Base-by-base conservation (phyloP, 768 basidiomycete genomes). In the Mycena leptocephala region DNA sequence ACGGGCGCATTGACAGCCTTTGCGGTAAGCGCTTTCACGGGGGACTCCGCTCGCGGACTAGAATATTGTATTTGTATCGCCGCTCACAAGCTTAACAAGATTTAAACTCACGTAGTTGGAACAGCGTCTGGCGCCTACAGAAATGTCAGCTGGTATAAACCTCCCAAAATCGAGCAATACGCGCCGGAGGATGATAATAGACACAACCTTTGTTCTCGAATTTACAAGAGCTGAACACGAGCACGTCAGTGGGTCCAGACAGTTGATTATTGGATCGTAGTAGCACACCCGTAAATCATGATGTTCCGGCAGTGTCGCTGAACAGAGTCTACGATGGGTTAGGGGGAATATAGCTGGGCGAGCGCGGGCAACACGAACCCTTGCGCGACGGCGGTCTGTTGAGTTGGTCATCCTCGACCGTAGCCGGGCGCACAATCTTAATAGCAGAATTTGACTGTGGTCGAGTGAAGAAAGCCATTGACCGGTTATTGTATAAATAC, bases 261-360 rank as follows among this genome's bases (percentile, higher is more conserved):
- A 35, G 26, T 10, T n/a, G 43, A 41, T 30, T 14, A 28, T 39
- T 33, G 22, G 18, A 59, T 59, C n/a, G 51, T 53, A 35, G 24
- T 18, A 18, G 78, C 84, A 78, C 86, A 97, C 96, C 97, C 97
- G 82, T 97, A 95, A 77, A 98, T 97, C 83, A 95, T 87, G 65
- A 97, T 92, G 87, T 98, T 98, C 82, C 95, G 93, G 86, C 97
- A 98, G 81, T 97, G 94, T 67, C 94, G 91, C 83, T 93, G 93
- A 18, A 90, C 89, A 58, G 91, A 88, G 85, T 95, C 94, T 95
- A 81, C 51, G 58, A 67, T 59, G 71, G 63, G 72, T 70, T 55
- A 78, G 70, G 74, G 61, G 2, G 32, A n/a, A n/a, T n/a, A 24
- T 32, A 2, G 20, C 18, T 48, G 62, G 32, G 56, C 73, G 41